These are phyloP conservation scores for Parastagonospora avenae DNA, from an alignment of 2,329 filamentous ascomycete genomes.

Conservation along the genomic window DNA sequence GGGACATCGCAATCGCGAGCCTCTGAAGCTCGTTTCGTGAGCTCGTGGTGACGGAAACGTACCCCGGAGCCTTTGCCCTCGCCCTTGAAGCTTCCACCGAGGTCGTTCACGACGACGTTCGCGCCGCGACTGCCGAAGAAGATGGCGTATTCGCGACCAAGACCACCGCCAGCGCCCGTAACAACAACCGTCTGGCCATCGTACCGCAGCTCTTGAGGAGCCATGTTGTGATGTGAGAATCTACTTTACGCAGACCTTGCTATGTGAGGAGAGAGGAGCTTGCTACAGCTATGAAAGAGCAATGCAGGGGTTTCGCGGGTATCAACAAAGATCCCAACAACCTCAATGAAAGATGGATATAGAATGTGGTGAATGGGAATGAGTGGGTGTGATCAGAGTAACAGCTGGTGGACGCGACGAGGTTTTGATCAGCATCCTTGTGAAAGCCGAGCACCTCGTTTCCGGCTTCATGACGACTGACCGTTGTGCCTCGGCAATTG, in stretches of 20 bases:
- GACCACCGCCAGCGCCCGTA: conserved; percentile 81
- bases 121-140: conserved; percentile 94
- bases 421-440: background rate
- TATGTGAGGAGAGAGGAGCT: conserved; percentile 6
- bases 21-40: too few relatives aligned
- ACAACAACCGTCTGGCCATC: conserved; percentile 90
- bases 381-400: background rate
- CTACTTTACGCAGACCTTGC: background rate
- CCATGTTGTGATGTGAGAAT: conserved; percentile 33
- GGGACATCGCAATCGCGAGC: too few relatives aligned
- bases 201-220: conserved; percentile 67
- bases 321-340: conserved; percentile 23
- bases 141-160: conserved; percentile 80
- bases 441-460: conserved; percentile 6
- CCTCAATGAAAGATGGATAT: background rate
- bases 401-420: background rate
- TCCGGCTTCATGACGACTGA: background rate
- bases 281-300: conserved; percentile 1
- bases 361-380: background rate
- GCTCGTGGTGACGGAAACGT: conserved; percentile 30
- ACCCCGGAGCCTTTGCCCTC: conserved; percentile 89
- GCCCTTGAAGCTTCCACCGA: conserved; percentile 91
- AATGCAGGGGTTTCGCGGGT: conserved; percentile 6
- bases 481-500: conserved; percentile 5
- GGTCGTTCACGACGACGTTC: conserved; percentile 94